Evolutionary conservation across 2,329 filamentous ascomycete species (phyloP), one percentile per base, ranked within the genome.

Genomic region (Exophiala oligosperma): DNA sequence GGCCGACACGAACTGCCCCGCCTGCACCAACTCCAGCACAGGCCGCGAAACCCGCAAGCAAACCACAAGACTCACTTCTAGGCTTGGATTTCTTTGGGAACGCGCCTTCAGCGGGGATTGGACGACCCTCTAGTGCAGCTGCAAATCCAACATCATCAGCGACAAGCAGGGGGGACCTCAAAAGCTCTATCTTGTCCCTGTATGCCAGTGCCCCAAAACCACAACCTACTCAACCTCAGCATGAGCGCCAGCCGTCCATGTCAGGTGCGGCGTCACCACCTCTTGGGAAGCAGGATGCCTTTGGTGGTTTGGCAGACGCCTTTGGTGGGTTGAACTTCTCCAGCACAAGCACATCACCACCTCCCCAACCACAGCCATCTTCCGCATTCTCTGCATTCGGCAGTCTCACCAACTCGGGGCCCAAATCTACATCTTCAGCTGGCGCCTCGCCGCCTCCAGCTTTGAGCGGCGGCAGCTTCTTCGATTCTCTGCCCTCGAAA

Each of bases 161-260:
- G 11, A 87, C 90, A 67, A 95, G 92, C 47, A 83, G 94, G 61
- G 92, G 93, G 2, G 94, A 99, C 71, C 79, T 99, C 60, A 99
- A 99, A 76, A 93, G 97, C 74, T 97, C 93, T 2, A 99, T 99
- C 60, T 77, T 99, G 49, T 99, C 94, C 6, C 82, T 99, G 14
- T 99, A 99, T 71, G 91, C 92, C 9, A 89, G 91, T 6, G 85
- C 85, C 4, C 89, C 92, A 1, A 89, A 91, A 70, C 86, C 90
- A n/a, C 88, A 90, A 66, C 79, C 84, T 55, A 77, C 76, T 38
- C 72, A 74, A 23, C 72, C 75, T 23, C 76, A 79, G 29, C 86
- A 89, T 70, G 78, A 79, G 37, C 80, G 83, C 11, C 81, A 81
- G 40, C 79, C 81, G 28, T 86, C 87, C 0, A 90, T 92, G 67